Evolutionary conservation across 129 eudicot species (phyloP).

Genomic region (Heracleum sosnowskyi): DNA sequence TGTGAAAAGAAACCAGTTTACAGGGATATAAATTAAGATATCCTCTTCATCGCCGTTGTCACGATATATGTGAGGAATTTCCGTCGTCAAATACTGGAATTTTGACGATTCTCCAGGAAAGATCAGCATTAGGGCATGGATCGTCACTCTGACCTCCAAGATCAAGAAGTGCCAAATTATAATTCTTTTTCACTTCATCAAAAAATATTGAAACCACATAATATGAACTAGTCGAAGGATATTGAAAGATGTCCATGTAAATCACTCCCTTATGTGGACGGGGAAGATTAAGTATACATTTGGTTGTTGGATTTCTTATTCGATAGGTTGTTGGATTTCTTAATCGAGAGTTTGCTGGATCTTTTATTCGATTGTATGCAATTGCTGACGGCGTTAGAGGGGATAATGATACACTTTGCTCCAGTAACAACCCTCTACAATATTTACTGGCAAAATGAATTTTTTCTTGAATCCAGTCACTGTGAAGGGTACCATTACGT

Average conservation of each 20-base stretch:
- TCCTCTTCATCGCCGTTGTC: too few species aligned
- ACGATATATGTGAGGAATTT: too few species aligned
- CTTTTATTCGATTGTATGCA: neutral
- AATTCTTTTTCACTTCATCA: neutral
- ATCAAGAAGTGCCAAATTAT: neutral
- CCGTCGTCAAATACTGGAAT: neutral
- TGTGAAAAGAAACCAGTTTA: too few species aligned
- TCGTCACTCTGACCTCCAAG: neutral
- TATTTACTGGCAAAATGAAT: too few species aligned
- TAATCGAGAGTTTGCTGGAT: too few species aligned
- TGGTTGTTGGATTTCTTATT: neutral
- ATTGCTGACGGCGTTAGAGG: neutral
- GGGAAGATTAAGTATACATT: neutral
- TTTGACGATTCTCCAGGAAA: neutral
- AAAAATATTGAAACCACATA: neutral
- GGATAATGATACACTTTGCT: neutral
- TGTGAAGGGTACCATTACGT: too few species aligned
- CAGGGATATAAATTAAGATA: too few species aligned
- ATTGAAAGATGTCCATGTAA: neutral
- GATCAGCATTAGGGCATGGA: neutral
- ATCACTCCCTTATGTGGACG: neutral
- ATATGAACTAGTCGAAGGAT: neutral
- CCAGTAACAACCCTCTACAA: too few species aligned
- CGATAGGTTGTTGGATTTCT: neutral
- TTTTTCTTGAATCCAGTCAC: too few species aligned